Base-by-base conservation (phyloP, 2,329 filamentous ascomycete species). In the Pestalotiopsis sp. region DNA sequence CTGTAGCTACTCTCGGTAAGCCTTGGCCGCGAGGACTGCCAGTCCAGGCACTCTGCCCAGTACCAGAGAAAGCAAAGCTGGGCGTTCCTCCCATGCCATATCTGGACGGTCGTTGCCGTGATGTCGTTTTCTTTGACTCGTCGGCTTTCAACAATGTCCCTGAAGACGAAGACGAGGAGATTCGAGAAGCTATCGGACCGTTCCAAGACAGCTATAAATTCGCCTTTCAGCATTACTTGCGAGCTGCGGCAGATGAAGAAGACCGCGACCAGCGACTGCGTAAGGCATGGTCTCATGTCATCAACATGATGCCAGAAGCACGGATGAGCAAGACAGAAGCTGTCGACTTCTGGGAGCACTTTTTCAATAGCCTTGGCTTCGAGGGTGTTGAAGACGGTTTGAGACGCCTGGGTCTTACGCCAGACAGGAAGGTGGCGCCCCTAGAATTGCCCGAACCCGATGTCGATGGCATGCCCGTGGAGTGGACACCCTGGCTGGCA, bases 121-220 rank as follows among this genome's bases (percentile, higher is more conserved):
- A 39, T 20, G 69, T 74, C 13, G 67, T 75, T 6, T 74, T 75
- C 55, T 67, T 66, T 1, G 65, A 65, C 1, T 52, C 61, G 14
- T 24, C 60, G 6, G 14, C 14, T 14, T 55, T 71, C 20, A 38
- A 26, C n/a, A 61, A 68, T 11, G 20, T 56, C 2, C 72, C 74
- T 4, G 26, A 30, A 2, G 30, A 48, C 1, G 40, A 64, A 5
- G 69, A 73, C 20, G 13, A 66, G 10, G 73, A 70, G 11, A 57
- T 35, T 5, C 22, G 24, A 14, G 61, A 66, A 13, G 70, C 71
- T 1, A 71, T 75, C 56, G 69, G 68, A 5, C 48, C 62, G 6
- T 73, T 73, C 20, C 67, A 71, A 4, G 73, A 76, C 14, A 56
- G 65, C 55, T 76, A 71, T 60, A 55, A 62, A n/a, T 66, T 65